Conservation (phyloP, 2,329 filamentous ascomycete genomes). For the Alternaria panax region DNA sequence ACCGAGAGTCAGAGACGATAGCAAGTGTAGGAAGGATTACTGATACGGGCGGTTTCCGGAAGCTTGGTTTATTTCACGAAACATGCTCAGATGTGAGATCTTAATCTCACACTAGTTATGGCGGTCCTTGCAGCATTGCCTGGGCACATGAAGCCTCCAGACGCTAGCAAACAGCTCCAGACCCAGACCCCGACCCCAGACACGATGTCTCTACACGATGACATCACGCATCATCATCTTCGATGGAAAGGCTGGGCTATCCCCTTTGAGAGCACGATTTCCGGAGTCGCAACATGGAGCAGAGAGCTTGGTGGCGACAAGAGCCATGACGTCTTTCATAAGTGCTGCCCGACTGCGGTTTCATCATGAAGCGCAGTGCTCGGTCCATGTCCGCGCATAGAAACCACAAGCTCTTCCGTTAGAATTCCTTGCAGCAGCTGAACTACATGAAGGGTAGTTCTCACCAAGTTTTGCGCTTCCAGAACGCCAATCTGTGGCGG, state of each 20-base stretch:
- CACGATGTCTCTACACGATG: background rate
- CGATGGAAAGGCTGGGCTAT: background rate
- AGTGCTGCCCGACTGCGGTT: background rate
- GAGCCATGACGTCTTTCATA: background rate
- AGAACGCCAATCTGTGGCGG: background rate
- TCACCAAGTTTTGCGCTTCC: background rate
- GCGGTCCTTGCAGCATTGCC: background rate
- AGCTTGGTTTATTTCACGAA: slow-evolving; percentile 1
- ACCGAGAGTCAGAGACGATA: background rate
- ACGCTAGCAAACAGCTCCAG: background rate
- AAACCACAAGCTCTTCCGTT: background rate
- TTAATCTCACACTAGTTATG: background rate
- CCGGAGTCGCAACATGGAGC: background rate
- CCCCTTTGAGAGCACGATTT: background rate
- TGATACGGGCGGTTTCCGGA: background rate
- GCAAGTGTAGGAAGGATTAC: background rate
- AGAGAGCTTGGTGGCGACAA: background rate
- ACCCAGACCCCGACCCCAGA: background rate
- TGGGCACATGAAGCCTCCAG: background rate
- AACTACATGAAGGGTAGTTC: background rate
- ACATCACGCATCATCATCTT: background rate
- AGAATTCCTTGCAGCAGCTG: background rate
- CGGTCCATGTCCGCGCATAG: background rate
- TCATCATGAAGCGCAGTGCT: background rate
- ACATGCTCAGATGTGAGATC: background rate